These are phyloP conservation scores for Saccharomycopsis sp. DNA, from an alignment of 805 yeast species.

Conservation along the genomic window DNA sequence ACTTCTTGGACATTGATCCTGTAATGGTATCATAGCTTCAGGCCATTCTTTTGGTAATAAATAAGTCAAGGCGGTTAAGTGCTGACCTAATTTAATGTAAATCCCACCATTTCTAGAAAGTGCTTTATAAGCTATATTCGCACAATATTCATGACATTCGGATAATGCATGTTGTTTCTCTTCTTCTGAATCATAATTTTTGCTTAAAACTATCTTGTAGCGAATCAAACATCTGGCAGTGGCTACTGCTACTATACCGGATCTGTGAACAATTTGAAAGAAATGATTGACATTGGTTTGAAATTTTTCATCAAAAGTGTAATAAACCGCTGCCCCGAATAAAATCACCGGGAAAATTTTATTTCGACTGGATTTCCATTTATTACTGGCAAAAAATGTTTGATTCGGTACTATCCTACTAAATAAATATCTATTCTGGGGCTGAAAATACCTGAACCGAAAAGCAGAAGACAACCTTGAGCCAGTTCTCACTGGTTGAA, in stretches of 20 bases:
- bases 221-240: slow-evolving; percentile 64
- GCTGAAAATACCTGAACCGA: too few species aligned
- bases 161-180: slow-evolving; percentile 47
- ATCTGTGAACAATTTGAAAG: slow-evolving; percentile 38
- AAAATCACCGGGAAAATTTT: neutral
- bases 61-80: slow-evolving; percentile 86
- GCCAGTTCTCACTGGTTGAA: too few species aligned
- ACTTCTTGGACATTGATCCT: slow-evolving; percentile 83
- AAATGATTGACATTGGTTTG: slow-evolving; percentile 32
- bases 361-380: neutral
- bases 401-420: too few species aligned
- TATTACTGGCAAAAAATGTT: too few species aligned
- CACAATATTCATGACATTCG: slow-evolving; percentile 68
- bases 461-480: too few species aligned
- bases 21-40: slow-evolving; percentile 84
- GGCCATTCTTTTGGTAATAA: slow-evolving; percentile 94
- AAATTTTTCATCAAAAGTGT: slow-evolving; percentile 33
- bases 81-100: slow-evolving; percentile 93
- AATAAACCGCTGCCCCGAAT: slow-evolving; percentile 22
- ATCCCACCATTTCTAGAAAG: slow-evolving; percentile 85
- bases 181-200: slow-evolving; percentile 36
- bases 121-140: slow-evolving; percentile 70
- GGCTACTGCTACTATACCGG: slow-evolving; percentile 60
- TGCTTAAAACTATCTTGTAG: slow-evolving; percentile 52
- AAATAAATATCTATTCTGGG: too few species aligned